Percentiles rank a stretch among this genome's conserved stretches.
Evolutionary conservation across 768 basidiomycete species (phyloP).

Genomic region (Mycena galopus): DNA sequence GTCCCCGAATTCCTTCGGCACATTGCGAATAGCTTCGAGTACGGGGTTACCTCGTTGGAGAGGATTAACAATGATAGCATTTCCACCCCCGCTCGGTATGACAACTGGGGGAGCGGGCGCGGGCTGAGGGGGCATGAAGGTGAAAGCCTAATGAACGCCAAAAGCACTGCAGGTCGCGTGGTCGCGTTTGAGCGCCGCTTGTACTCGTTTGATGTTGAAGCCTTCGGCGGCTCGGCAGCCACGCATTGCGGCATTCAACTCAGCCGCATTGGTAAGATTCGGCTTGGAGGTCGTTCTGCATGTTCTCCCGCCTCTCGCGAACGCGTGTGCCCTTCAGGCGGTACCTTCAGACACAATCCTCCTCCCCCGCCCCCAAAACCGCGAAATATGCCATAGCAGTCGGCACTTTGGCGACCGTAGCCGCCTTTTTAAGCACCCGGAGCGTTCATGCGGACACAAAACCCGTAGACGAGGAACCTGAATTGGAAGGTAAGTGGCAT

Average conservation of each 20-base stretch:
- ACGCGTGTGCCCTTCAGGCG: constrained; percentile 27
- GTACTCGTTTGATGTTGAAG: not conserved
- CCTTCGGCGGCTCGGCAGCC: not conserved
- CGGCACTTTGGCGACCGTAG: constrained; percentile 21
- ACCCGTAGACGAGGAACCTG: not conserved
- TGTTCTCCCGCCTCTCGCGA: constrained; percentile 29
- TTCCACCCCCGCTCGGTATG: constrained; percentile 66
- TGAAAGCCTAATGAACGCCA: too few species aligned
- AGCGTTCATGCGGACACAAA: constrained; percentile 1
- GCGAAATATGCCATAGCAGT: constrained; percentile 26
- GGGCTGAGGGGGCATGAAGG: constrained; percentile 1
- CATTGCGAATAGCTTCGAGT: constrained; percentile 88
- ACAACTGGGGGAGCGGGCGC: constrained; percentile 64
- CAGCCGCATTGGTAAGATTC: constrained; percentile 2
- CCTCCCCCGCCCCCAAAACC: constrained; percentile 1
- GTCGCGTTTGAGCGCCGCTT: not conserved
- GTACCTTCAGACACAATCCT: constrained; percentile 25
- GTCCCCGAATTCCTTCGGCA: constrained; percentile 95
- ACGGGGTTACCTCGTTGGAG: constrained; percentile 91
- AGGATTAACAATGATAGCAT: constrained; percentile 74
- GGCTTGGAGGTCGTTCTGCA: not conserved
- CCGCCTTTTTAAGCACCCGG: constrained; percentile 17
- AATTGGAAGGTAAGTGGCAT: constrained; percentile 10
- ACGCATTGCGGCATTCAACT: too few species aligned
- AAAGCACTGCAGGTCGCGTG: constrained; percentile 1